These are phyloP conservation scores for Otatea glauca DNA, from an alignment of 176 grass and related monocot genomes.

Conservation along the genomic window DNA sequence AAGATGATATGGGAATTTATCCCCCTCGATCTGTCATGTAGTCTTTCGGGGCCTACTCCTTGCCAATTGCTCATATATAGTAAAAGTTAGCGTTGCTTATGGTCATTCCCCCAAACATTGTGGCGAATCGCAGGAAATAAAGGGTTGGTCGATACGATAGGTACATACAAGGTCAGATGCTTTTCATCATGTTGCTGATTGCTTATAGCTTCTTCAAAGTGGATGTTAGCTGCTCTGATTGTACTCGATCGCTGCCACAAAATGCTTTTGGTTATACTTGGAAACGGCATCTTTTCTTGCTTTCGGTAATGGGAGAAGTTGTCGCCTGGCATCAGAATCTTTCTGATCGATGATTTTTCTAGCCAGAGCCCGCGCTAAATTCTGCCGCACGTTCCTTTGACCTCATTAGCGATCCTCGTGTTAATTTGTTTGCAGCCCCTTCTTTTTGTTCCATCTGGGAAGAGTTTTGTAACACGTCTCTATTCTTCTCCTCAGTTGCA, in stretches of 20 bases:
- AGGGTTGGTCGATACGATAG: background rate
- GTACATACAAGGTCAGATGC: background rate
- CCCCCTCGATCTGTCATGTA: background rate
- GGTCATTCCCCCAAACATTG: background rate
- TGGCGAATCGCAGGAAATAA: background rate
- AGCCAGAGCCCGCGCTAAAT: background rate
- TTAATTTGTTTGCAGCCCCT: background rate
- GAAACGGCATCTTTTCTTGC: constrained; percentile 17
- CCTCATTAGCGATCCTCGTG: background rate
- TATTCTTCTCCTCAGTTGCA: background rate
- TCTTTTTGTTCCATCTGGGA: background rate
- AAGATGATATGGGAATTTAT: constrained; percentile 9
- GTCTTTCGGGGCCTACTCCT: background rate
- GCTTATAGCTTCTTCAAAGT: background rate
- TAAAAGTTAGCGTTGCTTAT: background rate
- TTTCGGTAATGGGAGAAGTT: constrained; percentile 28
- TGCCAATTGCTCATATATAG: background rate
- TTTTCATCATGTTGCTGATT: background rate
- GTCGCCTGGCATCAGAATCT: constrained; percentile 9
- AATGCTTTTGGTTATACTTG: constrained; percentile 6
- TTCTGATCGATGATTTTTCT: background rate
- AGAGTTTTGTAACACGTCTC: background rate
- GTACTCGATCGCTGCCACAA: background rate
- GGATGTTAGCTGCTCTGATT: background rate
- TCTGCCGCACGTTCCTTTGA: constrained; percentile 11